These are phyloP conservation scores for Ophiocordyceps australis DNA, from an alignment of 2,329 filamentous ascomycete species.

Conservation along the genomic window DNA sequence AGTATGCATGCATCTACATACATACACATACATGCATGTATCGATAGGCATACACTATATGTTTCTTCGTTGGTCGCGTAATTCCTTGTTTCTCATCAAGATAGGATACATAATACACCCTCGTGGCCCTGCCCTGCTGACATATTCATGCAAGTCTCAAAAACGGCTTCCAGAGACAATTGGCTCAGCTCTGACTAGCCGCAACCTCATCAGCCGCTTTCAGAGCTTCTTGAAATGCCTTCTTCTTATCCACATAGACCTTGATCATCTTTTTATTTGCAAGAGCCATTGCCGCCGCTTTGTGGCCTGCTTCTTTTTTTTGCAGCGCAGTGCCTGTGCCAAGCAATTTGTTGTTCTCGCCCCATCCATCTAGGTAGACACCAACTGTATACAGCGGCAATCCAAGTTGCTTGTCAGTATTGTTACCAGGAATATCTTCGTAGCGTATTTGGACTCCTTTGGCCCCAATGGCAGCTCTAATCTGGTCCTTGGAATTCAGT, in stretches of 20 bases:
- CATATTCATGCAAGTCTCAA: no score
- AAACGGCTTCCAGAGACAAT: no score
- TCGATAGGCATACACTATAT: no score
- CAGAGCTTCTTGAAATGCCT: constrained; percentile 16
- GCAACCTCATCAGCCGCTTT: constrained; percentile 4
- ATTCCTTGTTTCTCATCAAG: no score
- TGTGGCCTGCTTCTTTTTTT: constrained; percentile 52
- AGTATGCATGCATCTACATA: no score
- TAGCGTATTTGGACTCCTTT: constrained; percentile 44
- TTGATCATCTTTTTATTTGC: constrained; percentile 47
- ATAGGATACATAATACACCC: no score
- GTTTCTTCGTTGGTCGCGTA: no score
- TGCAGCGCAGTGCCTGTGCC: constrained; percentile 44
- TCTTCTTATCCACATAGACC: constrained; percentile 27
- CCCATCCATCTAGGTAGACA: constrained; percentile 50
- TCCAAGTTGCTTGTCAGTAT: constrained; percentile 32
- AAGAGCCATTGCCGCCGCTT: constrained; percentile 46
- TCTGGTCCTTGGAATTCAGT: constrained; percentile 11
- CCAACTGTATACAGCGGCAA: constrained; percentile 43
- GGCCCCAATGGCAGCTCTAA: constrained; percentile 24
- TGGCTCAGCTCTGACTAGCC: background rate
- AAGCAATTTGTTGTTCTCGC: constrained; percentile 41
- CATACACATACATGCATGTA: no score
- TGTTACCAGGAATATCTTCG: constrained; percentile 30
- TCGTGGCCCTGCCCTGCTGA: no score